These are phyloP conservation scores for Maudiozyma humilis DNA, from an alignment of 1,139 yeast genomes.

Conservation along the genomic window DNA sequence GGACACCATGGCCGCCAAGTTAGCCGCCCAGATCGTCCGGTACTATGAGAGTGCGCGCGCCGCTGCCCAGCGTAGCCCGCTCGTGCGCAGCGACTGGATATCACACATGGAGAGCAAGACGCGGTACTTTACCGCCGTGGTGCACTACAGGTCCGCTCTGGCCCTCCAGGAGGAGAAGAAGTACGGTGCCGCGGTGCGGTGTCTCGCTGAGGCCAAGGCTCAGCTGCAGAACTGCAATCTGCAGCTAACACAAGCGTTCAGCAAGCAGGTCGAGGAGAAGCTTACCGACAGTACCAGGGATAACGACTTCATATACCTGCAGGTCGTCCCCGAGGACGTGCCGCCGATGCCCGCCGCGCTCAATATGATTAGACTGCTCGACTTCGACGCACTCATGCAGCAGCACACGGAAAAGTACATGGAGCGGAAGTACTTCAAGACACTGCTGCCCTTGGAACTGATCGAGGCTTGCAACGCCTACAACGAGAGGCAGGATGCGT, in stretches of 20 bases:
- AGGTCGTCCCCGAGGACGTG: constrained; percentile 50
- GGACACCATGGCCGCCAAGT: constrained; percentile 52
- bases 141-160: constrained; percentile 54
- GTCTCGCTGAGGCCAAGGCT: constrained; percentile 7
- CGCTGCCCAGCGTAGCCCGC: constrained; percentile 42
- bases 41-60: constrained; percentile 45
- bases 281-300: constrained; percentile 62
- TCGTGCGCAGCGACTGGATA: constrained; percentile 55
- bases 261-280: constrained; percentile 38
- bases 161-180: constrained; percentile 42
- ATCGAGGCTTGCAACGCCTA: constrained; percentile 64
- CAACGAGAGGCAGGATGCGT: constrained; percentile 55
- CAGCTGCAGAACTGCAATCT: constrained; percentile 13
- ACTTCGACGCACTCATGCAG: constrained; percentile 33
- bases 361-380: constrained; percentile 47
- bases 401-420: constrained; percentile 13
- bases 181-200: constrained; percentile 49
- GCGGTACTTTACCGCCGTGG: constrained; percentile 61
- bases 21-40: constrained; percentile 55
- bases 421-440: constrained; percentile 38
- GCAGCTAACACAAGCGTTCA: constrained; percentile 42
- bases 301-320: constrained; percentile 69
- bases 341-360: constrained; percentile 43
- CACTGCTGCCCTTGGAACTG: constrained; percentile 57
- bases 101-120: constrained; percentile 46